Conservation (phyloP, 1,139 yeast genomes). For the Petasospora rhodanensis region DNA sequence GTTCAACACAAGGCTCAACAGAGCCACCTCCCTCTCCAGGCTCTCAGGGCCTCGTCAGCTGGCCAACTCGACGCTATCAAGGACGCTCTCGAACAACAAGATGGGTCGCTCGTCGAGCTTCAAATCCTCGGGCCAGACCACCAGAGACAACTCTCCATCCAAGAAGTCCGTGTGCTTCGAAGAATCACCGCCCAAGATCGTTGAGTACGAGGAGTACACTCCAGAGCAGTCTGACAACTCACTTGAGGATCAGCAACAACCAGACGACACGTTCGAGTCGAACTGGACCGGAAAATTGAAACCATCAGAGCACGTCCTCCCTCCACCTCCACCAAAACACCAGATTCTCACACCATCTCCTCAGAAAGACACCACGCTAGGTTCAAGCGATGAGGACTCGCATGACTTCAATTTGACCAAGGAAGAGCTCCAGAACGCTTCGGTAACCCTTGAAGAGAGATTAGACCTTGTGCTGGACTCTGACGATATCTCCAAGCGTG, state of each 20-base stretch:
- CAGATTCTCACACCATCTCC: slow-evolving; percentile 24
- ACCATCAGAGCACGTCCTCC: slow-evolving; percentile 19
- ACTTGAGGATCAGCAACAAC: slow-evolving; percentile 22
- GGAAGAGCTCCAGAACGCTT: slow-evolving; percentile 19
- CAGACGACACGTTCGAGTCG: slow-evolving; percentile 20
- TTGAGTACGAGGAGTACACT: slow-evolving; percentile 38
- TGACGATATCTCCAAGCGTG: slow-evolving; percentile 19
- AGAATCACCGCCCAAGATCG: slow-evolving; percentile 31
- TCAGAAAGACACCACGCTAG: slow-evolving; percentile 25
- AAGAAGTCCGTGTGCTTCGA: slow-evolving; percentile 33
- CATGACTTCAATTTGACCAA: slow-evolving; percentile 21
- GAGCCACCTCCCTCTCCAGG: slow-evolving; percentile 24
- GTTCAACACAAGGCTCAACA: slow-evolving; percentile 24
- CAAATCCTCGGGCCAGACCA: slow-evolving; percentile 10
- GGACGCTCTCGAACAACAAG: slow-evolving; percentile 17
- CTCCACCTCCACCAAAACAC: slow-evolving; percentile 28
- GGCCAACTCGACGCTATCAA: slow-evolving; percentile 17
- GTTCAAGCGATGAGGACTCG: slow-evolving; percentile 21
- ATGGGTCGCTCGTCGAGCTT: slow-evolving; percentile 16
- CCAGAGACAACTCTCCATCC: slow-evolving; percentile 29
- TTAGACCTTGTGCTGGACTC: slow-evolving; percentile 25
- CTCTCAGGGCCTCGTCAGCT: slow-evolving; percentile 26
- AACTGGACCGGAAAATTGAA: slow-evolving; percentile 27
- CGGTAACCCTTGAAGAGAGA: slow-evolving; percentile 23
- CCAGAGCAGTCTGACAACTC: slow-evolving; percentile 34